phyloP scores from a whole-genome alignment of 305 asterid species.

The Solanum hybrid region DNA sequence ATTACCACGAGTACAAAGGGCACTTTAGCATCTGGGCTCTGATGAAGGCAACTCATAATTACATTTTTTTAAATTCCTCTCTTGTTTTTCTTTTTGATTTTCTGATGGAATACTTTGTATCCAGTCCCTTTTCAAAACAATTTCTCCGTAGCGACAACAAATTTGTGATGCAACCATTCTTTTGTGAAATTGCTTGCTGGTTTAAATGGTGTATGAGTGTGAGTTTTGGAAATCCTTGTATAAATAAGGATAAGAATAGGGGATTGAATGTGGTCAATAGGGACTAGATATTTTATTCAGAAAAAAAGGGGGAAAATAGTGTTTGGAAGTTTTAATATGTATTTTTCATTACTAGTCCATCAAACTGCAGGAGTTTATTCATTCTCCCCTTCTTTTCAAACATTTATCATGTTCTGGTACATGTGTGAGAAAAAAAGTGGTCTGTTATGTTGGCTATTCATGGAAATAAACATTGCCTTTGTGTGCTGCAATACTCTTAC shows the following conservation, averaged over 20 bases:
- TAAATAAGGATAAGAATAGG: not conserved
- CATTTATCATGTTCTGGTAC: not conserved
- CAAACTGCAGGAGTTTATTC: not conserved
- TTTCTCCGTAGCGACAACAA: not conserved
- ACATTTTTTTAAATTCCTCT: not conserved
- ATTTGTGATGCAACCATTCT: not conserved
- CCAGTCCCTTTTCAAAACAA: not conserved
- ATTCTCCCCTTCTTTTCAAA: not conserved
- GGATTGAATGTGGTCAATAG: not conserved
- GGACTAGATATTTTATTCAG: not conserved
- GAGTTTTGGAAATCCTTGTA: not conserved
- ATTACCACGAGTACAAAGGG: constrained; percentile 61
- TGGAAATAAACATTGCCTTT: not conserved
- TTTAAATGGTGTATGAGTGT: not conserved
- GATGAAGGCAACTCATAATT: constrained; percentile 58
- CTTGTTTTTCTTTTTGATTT: not conserved
- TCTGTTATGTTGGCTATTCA: not conserved
- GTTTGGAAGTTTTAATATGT: not conserved
- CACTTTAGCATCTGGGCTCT: constrained; percentile 98
- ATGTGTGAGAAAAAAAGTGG: not conserved
- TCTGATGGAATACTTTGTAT: not conserved
- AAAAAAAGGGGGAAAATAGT: not conserved
- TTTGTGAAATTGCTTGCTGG: not conserved
- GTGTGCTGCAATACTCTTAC: not conserved
- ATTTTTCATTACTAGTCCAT: not conserved